A percentile compares a stretch with the other conserved stretches of the same genome.
These are phyloP conservation scores for Phytomonas sp. DNA, from an alignment of 208 protist species.

Conservation along the genomic window DNA sequence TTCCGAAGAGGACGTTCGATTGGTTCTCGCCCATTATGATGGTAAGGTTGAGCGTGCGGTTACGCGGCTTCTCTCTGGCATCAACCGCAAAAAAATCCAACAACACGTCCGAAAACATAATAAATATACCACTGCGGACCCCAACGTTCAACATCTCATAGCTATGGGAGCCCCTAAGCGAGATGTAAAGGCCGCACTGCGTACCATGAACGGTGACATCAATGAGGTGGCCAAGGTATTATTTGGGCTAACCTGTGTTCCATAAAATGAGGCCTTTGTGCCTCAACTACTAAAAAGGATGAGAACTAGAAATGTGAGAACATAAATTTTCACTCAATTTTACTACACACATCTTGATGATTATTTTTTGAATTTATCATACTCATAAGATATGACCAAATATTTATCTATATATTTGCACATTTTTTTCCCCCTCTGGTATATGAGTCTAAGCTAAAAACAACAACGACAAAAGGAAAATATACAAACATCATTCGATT, in stretches of 20 bases:
- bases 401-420: background rate
- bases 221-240: constrained; percentile 48
- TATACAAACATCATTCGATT: background rate
- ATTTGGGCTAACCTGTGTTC: constrained; percentile 19
- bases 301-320: background rate
- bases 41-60: constrained; percentile 62
- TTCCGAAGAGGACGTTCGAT: constrained; percentile 24
- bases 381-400: background rate
- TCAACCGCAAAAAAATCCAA: constrained; percentile 28
- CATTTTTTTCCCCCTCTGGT: background rate
- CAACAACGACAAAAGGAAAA: background rate
- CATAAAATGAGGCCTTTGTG: background rate
- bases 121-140: constrained; percentile 51
- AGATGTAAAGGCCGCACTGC: constrained; percentile 64
- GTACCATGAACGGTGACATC: constrained; percentile 44
- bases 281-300: background rate
- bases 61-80: constrained; percentile 46
- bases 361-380: constrained; percentile 10
- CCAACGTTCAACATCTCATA: constrained; percentile 66
- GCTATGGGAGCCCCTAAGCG: constrained; percentile 54
- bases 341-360: background rate
- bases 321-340: constrained; percentile 9
- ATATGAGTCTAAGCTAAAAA: background rate
- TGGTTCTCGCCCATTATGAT: constrained; percentile 73
- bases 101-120: constrained; percentile 46